phyloP scores from a whole-genome alignment of 2,329 filamentous ascomycete species.

The Fusarium algeriense region DNA sequence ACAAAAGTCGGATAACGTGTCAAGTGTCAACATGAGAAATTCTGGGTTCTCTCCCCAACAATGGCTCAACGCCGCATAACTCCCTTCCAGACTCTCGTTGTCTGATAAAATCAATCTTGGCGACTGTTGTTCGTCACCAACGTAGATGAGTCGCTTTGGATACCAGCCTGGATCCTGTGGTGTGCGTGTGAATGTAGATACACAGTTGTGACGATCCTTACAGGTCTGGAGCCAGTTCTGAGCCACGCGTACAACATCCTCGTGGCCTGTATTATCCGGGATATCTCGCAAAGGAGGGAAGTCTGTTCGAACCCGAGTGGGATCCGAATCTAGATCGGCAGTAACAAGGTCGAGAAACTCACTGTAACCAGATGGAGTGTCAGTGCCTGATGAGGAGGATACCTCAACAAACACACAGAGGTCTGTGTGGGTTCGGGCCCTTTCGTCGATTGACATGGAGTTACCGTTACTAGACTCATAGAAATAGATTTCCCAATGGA shows the following conservation, averaged over 20 bases:
- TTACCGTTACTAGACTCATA: too few species aligned
- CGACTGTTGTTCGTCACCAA: neutral
- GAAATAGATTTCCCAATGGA: neutral
- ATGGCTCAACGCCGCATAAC: neutral
- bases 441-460: neutral
- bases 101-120: neutral
- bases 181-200: neutral
- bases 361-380: neutral
- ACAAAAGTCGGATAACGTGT: neutral
- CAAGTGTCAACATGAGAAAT: neutral
- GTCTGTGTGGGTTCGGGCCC: neutral
- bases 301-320: neutral
- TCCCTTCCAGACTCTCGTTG: neutral
- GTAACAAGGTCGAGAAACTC: accelerated
- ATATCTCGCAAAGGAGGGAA: neutral
- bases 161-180: neutral
- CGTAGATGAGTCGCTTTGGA: neutral
- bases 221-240: neutral
- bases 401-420: neutral
- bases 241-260: neutral
- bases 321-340: neutral
- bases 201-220: neutral
- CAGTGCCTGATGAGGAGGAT: neutral
- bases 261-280: neutral
- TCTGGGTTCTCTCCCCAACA: neutral